phyloP scores from a whole-genome alignment of 805 yeast species.

The Kluyveromyces siamensis region DNA sequence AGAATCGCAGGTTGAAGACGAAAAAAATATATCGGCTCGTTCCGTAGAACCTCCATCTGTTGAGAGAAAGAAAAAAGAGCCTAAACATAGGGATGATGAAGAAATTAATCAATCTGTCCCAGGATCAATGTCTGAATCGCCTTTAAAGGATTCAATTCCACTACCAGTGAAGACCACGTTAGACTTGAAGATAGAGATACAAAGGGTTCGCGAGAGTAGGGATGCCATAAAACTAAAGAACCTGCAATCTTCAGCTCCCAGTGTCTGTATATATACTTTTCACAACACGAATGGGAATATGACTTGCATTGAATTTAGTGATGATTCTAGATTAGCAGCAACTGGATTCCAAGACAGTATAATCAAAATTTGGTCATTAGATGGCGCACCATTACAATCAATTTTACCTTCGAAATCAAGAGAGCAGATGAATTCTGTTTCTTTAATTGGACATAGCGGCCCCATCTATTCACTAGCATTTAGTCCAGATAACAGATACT shows the following conservation, averaged over 20 bases:
- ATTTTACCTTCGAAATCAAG: slow-evolving; percentile 31
- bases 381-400: slow-evolving; percentile 74
- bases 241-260: slow-evolving; percentile 74
- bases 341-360: slow-evolving; percentile 93
- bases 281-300: slow-evolving; percentile 88
- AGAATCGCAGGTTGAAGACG: slow-evolving; percentile 8
- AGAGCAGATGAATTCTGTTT: slow-evolving; percentile 30
- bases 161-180: slow-evolving; percentile 73
- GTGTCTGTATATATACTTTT: slow-evolving; percentile 96
- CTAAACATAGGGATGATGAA: slow-evolving; percentile 22
- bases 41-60: slow-evolving; percentile 1
- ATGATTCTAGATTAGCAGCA: slow-evolving; percentile 78
- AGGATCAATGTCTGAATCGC: slow-evolving; percentile 44
- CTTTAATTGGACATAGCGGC: slow-evolving; percentile 85
- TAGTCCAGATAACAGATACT: slow-evolving; percentile 78
- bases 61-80: slow-evolving; percentile 10
- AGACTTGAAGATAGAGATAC: slow-evolving; percentile 73
- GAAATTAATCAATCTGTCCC: slow-evolving; percentile 15
- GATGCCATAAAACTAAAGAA: slow-evolving; percentile 60
- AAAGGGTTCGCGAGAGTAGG: slow-evolving; percentile 74
- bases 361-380: slow-evolving; percentile 86
- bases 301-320: slow-evolving; percentile 80
- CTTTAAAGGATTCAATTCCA: slow-evolving; percentile 68
- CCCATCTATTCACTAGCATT: slow-evolving; percentile 86
- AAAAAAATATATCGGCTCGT: slow-evolving; percentile 21